Evolutionary conservation across 2,329 filamentous ascomycete species (phyloP).

Genomic region (Colletotrichum tabaci): DNA sequence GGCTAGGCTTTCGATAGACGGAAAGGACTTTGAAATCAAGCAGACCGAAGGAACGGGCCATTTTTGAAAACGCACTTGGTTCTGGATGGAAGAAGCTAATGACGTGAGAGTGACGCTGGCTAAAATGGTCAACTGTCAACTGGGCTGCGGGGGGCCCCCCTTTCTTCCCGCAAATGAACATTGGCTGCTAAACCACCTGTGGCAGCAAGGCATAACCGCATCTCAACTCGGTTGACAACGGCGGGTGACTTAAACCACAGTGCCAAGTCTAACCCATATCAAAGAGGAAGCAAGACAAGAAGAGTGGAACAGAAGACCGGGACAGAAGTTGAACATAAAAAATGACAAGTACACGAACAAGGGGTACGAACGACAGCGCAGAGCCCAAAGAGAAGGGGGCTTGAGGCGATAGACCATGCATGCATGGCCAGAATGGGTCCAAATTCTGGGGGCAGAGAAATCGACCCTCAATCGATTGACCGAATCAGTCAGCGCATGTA

Average conservation of each 20-base stretch:
- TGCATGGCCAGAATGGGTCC: background rate
- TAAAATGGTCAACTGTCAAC: background rate
- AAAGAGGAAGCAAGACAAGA: background rate
- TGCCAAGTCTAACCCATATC: background rate
- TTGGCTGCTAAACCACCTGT: background rate
- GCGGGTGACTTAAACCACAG: background rate
- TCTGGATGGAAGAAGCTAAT: background rate
- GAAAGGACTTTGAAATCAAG: background rate
- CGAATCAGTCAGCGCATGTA: background rate
- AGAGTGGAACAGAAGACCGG: background rate
- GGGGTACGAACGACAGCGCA: conserved; percentile 3
- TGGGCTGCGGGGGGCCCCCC: background rate
- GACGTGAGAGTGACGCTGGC: conserved; percentile 29
- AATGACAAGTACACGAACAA: background rate
- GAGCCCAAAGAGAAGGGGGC: background rate
- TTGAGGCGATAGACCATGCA: background rate
- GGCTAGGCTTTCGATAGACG: background rate
- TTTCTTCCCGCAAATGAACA: background rate
- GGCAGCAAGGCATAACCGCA: background rate
- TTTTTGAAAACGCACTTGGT: background rate
- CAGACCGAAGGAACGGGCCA: conserved; percentile 1
- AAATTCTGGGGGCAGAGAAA: background rate
- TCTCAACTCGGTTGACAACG: conserved; percentile 5
- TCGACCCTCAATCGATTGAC: background rate
- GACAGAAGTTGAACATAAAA: background rate